phyloP scores from a whole-genome alignment of 1,284 basidiomycete genomes.

The Sparassis latifolia region DNA sequence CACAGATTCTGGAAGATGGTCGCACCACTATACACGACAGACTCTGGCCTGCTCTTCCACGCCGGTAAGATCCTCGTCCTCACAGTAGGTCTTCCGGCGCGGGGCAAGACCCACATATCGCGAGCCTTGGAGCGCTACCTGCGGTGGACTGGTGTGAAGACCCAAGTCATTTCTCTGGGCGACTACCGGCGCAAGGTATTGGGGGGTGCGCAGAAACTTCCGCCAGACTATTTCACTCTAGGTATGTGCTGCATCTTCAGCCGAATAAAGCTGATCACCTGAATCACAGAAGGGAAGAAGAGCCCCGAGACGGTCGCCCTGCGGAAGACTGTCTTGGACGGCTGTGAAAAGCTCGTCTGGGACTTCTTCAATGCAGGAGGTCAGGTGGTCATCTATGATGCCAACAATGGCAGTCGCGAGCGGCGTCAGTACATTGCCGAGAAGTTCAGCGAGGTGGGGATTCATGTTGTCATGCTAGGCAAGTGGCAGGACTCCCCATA shows the following conservation, averaged over 20 bases:
- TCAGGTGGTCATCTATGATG: constrained; percentile 98
- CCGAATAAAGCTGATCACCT: neutral
- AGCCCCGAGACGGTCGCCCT: constrained; percentile 74
- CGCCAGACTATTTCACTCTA: constrained; percentile 86
- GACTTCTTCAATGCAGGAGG: constrained; percentile 85
- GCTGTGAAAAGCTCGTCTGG: constrained; percentile 85
- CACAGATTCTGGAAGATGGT: constrained; percentile 47
- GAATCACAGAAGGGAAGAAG: constrained; percentile 50
- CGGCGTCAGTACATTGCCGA: constrained; percentile 70
- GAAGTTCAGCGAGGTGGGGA: constrained; percentile 77
- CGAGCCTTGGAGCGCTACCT: constrained; percentile 94
- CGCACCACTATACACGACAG: constrained; percentile 83
- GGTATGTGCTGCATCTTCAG: constrained; percentile 38
- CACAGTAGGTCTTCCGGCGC: constrained; percentile 87
- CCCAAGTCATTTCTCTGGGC: constrained; percentile 88
- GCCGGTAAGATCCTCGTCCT: constrained; percentile 92
- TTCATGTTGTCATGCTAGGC: constrained; percentile 94
- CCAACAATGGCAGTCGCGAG: constrained; percentile 85
- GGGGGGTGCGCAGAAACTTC: constrained; percentile 84
- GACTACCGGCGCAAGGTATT: constrained; percentile 90
- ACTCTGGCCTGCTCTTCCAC: constrained; percentile 82
- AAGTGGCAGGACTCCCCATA: constrained; percentile 21
- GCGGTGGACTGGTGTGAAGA: constrained; percentile 97
- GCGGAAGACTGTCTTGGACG: constrained; percentile 66
- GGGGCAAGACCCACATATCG: constrained; percentile 96